phyloP scores from a whole-genome alignment of 352 stramenopile species.

The Globisporangium spiculum region DNA sequence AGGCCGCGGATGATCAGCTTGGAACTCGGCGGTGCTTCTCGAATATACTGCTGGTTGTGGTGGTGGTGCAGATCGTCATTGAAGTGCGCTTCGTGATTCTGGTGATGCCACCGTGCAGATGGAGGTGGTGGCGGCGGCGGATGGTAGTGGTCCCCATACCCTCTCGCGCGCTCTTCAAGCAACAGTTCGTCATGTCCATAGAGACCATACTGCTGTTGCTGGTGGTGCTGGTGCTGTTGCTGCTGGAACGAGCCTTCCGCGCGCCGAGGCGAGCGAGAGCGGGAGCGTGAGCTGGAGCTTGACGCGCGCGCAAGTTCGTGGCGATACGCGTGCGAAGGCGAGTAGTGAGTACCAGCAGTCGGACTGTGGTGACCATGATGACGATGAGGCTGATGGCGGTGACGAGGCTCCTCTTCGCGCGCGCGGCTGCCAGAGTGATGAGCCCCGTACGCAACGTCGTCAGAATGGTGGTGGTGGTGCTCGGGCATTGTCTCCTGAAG shows the following conservation, averaged over 20 bases:
- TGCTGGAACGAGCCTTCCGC: slow-evolving; percentile 7
- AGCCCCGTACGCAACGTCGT: background rate
- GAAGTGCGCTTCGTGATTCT: background rate
- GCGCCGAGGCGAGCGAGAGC: slow-evolving; percentile 3
- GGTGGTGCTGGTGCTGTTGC: background rate
- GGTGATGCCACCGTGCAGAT: background rate
- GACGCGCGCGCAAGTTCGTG: background rate
- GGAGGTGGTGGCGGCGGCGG: background rate
- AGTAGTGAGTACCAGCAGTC: background rate
- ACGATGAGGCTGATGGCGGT: background rate
- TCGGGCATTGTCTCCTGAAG: background rate
- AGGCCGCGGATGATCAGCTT: slow-evolving; percentile 67
- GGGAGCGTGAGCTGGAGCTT: slow-evolving; percentile 10
- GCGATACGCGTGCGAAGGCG: background rate
- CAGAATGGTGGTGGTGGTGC: background rate
- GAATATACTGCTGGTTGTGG: slow-evolving; percentile 1
- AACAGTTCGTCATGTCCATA: background rate
- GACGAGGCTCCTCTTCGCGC: background rate
- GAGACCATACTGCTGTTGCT: background rate
- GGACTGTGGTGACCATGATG: background rate
- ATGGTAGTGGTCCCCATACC: background rate
- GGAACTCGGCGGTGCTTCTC: slow-evolving; percentile 37
- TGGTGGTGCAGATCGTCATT: background rate
- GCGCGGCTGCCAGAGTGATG: background rate
- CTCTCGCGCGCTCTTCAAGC: background rate